Conservation (phyloP, 2,329 filamentous ascomycete species). For the Hypoxylon rubiginosum region DNA sequence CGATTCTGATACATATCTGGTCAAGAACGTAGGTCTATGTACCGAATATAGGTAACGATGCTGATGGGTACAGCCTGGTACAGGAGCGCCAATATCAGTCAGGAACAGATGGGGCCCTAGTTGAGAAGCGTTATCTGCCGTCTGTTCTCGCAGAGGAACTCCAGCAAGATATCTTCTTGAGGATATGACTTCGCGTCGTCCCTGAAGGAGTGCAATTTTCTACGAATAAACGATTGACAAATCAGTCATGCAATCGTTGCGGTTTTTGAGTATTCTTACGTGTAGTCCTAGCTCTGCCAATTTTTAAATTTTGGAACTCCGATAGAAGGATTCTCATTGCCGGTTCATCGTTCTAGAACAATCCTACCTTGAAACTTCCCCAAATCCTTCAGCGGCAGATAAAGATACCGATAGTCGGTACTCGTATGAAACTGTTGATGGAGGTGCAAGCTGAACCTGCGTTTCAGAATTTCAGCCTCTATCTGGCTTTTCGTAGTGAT, state of each 20-base stretch:
- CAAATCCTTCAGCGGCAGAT: background rate
- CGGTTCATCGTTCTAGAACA: background rate
- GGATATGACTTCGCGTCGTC: background rate
- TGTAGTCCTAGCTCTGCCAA: background rate
- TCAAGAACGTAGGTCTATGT: no score
- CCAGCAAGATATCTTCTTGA: background rate
- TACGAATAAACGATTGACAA: background rate
- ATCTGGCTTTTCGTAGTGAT: background rate
- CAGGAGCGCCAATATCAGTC: background rate
- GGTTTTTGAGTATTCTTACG: background rate
- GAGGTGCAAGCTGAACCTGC: slow-evolving; percentile 4
- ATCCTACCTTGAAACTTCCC: background rate
- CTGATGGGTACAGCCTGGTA: background rate
- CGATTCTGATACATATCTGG: no score
- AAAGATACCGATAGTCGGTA: background rate
- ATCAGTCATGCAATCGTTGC: no score
- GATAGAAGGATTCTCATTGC: background rate
- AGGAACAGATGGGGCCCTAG: background rate
- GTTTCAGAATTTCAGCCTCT: slow-evolving; percentile 20
- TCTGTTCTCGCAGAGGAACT: background rate
- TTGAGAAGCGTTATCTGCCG: no score
- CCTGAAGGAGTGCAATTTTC: background rate
- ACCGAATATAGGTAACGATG: no score
- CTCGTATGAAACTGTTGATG: background rate
- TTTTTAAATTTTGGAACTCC: background rate